Evolutionary conservation across 345 rosid genomes (phyloP), one percentile per base, ranked within the genome.

Genomic region (Boechera divaricarpa): DNA sequence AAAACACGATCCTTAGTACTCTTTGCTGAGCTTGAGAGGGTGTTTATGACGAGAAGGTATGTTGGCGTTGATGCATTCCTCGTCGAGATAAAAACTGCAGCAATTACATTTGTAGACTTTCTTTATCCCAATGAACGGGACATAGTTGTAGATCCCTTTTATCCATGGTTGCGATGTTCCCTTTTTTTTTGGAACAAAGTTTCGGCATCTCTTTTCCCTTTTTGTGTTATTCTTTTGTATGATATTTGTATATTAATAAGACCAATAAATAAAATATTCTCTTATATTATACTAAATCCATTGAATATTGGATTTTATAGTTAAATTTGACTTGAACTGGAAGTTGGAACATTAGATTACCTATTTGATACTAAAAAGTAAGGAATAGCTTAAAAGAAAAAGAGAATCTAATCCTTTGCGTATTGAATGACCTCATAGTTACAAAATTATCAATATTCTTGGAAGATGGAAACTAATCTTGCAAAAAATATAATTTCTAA

Each of bases 1-100:
- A 60, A 8, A n/a, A 5, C 75, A 72, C 5, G 0, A 0, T 7
- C 0, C 0, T 24, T 31, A 1, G 4, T 16, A 0, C 10, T 7
- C n/a, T 0, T 0, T 31, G 21, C 4, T 24, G 68, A 61, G 39
- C 39, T 26, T 10, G 49, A 72, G 69, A 49, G 68, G 32, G 28
- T 61, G 68, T 49, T 36, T 49, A 49, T 72, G 77, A 44, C 54
- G 70, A 54, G 63, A 63, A 41, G 56, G 64, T 33, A 63, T 42
- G 7, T 32, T 32, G 7, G 4, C 0, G 10, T 41, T 33, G 24
- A 32, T 1, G 53, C 77, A 73, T 39, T 54, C 77, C 45, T 32
- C 33, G 33, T 73, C 63, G 45, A 63, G 2, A 72, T 4, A 60
- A 26, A 36, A 60, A 5, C 1, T 1, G 58, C 60, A 60, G 2